Percentiles rank a stretch among this genome's conserved stretches.
Evolutionary conservation across 176 grass and related monocot species (phyloP).

Genomic region (Dendrocalamus sinicus): DNA sequence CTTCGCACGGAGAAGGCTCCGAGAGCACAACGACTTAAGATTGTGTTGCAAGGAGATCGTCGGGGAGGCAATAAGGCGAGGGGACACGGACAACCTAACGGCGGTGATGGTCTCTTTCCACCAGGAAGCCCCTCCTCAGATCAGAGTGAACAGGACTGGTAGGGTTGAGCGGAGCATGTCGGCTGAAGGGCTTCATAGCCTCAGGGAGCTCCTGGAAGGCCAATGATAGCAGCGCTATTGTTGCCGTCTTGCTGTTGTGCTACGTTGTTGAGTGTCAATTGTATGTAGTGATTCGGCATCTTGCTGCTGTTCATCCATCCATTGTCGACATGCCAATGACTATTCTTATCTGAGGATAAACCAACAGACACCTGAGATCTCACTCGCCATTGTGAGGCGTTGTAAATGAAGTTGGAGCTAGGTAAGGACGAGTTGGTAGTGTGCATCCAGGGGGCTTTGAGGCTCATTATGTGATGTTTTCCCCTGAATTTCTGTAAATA

Average conservation of each 20-base stretch:
- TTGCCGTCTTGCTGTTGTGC: constrained; percentile 1
- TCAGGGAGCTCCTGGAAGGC: constrained; percentile 68
- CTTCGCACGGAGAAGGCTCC: constrained; percentile 60
- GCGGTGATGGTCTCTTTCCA: constrained; percentile 84
- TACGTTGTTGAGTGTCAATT: constrained; percentile 53
- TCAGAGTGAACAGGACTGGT: constrained; percentile 22
- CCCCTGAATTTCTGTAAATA: constrained; percentile 50
- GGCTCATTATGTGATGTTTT: constrained; percentile 61
- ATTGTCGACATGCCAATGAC: constrained; percentile 50
- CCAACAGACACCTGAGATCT: constrained; percentile 41
- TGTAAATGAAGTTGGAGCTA: constrained; percentile 64
- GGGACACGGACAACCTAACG: constrained; percentile 72
- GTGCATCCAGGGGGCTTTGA: constrained; percentile 66
- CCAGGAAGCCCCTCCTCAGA: constrained; percentile 56
- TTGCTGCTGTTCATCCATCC: constrained; percentile 34
- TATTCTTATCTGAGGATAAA: constrained; percentile 52
- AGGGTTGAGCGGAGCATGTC: constrained; percentile 67
- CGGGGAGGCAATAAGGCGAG: constrained; percentile 66
- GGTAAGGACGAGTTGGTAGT: constrained; percentile 36
- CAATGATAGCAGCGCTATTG: constrained; percentile 41
- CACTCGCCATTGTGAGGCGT: constrained; percentile 46
- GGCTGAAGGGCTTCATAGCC: constrained; percentile 65
- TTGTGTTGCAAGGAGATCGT: constrained; percentile 80
- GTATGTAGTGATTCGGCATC: constrained; percentile 53
- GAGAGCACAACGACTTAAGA: constrained; percentile 78